These are phyloP conservation scores for Saturnispora ahearnii DNA, from an alignment of 805 yeast species.

Conservation along the genomic window DNA sequence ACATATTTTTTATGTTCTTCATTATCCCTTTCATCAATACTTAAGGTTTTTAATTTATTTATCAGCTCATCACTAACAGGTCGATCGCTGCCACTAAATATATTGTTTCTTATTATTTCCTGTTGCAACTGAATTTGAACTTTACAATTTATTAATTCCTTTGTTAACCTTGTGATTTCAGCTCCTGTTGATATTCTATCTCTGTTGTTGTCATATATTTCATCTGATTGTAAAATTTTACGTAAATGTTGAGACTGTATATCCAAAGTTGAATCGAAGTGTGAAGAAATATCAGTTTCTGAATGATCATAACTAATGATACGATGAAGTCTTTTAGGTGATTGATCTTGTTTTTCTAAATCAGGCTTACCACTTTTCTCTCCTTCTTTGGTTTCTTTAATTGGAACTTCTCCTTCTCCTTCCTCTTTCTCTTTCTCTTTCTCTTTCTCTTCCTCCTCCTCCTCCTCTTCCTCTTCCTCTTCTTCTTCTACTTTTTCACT, in stretches of 20 bases:
- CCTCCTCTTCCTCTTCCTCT: background rate
- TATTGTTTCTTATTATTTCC: conserved; percentile 22
- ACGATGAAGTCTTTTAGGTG: conserved; percentile 3
- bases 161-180: conserved; percentile 24
- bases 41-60: conserved; percentile 3
- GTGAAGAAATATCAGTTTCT: conserved; percentile 6
- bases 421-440: conserved; percentile 4
- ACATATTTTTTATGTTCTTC: conserved; percentile 3
- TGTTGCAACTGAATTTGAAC: conserved; percentile 27
- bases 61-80: conserved; percentile 13
- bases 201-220: background rate
- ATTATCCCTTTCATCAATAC: background rate
- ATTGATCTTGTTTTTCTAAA: background rate
- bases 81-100: conserved; percentile 5
- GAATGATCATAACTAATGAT: background rate
- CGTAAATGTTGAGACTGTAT: background rate
- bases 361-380: background rate
- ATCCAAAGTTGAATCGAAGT: background rate
- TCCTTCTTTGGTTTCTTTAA: no score
- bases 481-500: background rate
- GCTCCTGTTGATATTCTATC: conserved; percentile 2
- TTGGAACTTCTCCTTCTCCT: background rate
- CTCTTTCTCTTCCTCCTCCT: background rate
- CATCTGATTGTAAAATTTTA: background rate
- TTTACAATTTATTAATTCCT: conserved; percentile 27